Evolutionary conservation across 1,284 basidiomycete genomes (phyloP), one percentile per base, ranked within the genome.

Genomic region (Ustilago trichophora): DNA sequence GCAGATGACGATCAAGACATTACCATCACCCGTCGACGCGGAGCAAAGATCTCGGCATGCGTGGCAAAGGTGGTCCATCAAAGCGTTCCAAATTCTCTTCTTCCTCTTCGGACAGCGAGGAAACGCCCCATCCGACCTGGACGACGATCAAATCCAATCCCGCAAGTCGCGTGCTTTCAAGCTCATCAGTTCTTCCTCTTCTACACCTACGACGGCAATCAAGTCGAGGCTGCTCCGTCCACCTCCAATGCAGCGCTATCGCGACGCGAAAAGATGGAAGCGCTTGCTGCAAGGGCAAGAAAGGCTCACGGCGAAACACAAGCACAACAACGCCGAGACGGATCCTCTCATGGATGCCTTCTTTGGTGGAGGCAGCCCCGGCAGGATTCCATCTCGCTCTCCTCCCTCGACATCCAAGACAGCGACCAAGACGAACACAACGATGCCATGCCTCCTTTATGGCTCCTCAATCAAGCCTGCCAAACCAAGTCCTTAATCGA

Each of bases 361-460:
- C 40, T 55, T 67, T 13, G 49, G 51, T 4, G 35, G 29, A 8
- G 37, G 21, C 6, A 59, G 53, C 5, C 53, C 49, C 2, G 44
- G 27, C 1, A 36, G 44, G 16, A 46, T 47, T 6, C 47, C 43
- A 5, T 62, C 54, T 32, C 49, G 58, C 21, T 71, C 57, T 16
- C 57, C 59, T 12, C 56, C 12, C 54, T 65, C 35, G 58, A 69
- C 25, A 63, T 62, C 15, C 57, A 60, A 18, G 46, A 40, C 31
- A 66, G 53, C 27, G 57, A 66, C 43, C 53, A 57, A 3, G 67
- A 65, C 29, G 60, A 69, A 21, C 51, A 65, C 46, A 52, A 64
- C 31, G 56, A 70, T 24, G 66, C 53, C 8, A 60, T 67, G 57
- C 64, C 64, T 2, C 41, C 52, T 6, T 53, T 60, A 60, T 56